Evolutionary conservation across 345 rosid genomes (phyloP), one percentile per base, ranked within the genome.

Genomic region (Luvunga scandens): DNA sequence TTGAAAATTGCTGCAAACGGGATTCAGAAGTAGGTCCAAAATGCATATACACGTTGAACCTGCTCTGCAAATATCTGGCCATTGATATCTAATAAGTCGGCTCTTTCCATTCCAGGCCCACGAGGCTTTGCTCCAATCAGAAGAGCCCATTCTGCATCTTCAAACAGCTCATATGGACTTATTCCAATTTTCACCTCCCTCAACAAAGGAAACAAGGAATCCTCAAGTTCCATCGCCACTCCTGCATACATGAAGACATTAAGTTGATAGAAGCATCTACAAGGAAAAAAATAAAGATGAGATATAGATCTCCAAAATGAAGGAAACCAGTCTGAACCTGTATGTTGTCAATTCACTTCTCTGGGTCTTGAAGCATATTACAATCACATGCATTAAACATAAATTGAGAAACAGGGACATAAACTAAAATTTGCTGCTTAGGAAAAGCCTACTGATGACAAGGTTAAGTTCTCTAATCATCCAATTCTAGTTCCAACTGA

Each of bases 181-280:
- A 90, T 92, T 78, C 99, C 93, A 25, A 96, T 94, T 68, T 82
- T 87, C 79, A 96, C 99, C 83, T 96, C 97, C 85, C 97, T 91
- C 91, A 96, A 82, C 84, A 96, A 78, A 6, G 99, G 99, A 81
- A 84, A 96, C 88, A 96, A 86, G 3, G 97, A 96, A 88, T 96
- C 99, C 90, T 96, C 99, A 53, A 96, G 92, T 28, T 96, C 99
- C 99, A 96, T 96, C 24, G 99, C 99, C 61, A 96, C 99, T 81
- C 97, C 97, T 92, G 82, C 76, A 82, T 4, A 36, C 73, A 80
- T 9, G 38, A 70, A 61, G 24, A 45, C n/a, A 56, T 34, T 14
- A 13, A 63, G 56, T 4, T 19, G 57, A 22, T 4, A 28, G 28
- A 12, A 2, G 19, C 60, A 38, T 31, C 50, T 9, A 42, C 25